phyloP scores from a whole-genome alignment of 2,329 filamentous ascomycete genomes.

The Colletotrichum magnum region DNA sequence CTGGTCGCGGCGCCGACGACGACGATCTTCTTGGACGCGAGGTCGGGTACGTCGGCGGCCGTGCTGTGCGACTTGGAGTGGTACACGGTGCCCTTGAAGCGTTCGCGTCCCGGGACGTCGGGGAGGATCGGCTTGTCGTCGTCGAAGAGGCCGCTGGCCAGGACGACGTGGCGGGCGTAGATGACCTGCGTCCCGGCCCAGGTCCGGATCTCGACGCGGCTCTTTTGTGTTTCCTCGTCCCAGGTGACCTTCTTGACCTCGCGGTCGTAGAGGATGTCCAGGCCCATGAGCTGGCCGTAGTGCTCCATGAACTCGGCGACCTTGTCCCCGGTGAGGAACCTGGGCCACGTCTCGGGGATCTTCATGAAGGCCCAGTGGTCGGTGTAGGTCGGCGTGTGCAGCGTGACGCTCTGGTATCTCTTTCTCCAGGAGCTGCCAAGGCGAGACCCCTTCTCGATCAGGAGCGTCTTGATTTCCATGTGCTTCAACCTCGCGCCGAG shows the following conservation, averaged over 20 bases:
- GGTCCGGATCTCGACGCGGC: constrained; percentile 52
- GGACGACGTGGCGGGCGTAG: constrained; percentile 60
- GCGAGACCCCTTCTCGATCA: constrained; percentile 60
- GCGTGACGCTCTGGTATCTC: constrained; percentile 55
- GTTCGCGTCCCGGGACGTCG: constrained; percentile 53
- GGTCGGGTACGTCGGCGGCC: constrained; percentile 48
- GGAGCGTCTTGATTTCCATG: constrained; percentile 49
- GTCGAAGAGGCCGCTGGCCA: constrained; percentile 61
- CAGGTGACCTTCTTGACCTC: constrained; percentile 55
- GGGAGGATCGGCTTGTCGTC: constrained; percentile 57
- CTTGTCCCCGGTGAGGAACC: constrained; percentile 60
- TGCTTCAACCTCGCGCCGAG: constrained; percentile 50
- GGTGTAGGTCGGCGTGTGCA: constrained; percentile 44
- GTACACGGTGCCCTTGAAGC: constrained; percentile 59
- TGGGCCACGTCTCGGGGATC: constrained; percentile 45
- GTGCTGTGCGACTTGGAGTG: constrained; percentile 60
- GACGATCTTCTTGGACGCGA: constrained; percentile 57
- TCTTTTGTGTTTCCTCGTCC: constrained; percentile 53
- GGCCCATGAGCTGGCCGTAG: constrained; percentile 63
- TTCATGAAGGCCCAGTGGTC: constrained; percentile 46
- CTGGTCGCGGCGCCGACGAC: constrained; percentile 65
- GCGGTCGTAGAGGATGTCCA: constrained; percentile 61
- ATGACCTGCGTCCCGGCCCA: constrained; percentile 45
- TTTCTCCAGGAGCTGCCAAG: constrained; percentile 66
- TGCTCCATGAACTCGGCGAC: constrained; percentile 63